Base-by-base conservation (phyloP, 768 basidiomycete genomes). In the Suillus americanus region DNA sequence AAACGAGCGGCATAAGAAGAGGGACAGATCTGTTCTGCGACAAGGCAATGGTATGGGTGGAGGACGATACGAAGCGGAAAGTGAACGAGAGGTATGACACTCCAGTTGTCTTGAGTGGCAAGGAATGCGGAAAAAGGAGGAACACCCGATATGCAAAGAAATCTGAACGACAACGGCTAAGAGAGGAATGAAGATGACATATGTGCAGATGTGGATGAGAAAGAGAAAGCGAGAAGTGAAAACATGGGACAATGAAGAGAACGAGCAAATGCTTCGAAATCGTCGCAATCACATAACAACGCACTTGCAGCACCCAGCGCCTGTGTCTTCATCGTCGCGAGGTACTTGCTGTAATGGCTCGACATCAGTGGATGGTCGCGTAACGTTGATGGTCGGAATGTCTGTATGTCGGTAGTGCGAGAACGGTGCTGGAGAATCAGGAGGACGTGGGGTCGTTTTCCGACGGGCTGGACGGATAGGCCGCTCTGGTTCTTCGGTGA, bases 271-370 rank as follows among this genome's bases (percentile, higher is more conserved):
- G 67, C 60, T 68, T 66, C 35, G 51, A 69, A 63, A 66, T 63
- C 65, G 53, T 62, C 59, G 62, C 62, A 66, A 76, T 92, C 86
- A 94, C 92, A 94, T 94, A 74, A 94, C 83, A 69, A 91, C 78
- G 78, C 92, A 94, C 78, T 89, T 90, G 82, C 92, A 94, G 73
- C 92, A 93, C 45, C 89, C 87, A 37, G 80, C 84, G 38, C 75
- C 80, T 2, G 70, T 73, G 16, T 82, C 83, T 8, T 88, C 85
- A 40, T 87, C 84, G 13, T 78, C 77, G 45, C 70, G 74, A 60
- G 69, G 68, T 62, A 61, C 79, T 53, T 69, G 68, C 53, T 69
- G 73, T 55, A 67, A 65, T 60, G 55, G 66, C 60, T 76, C 73
- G 43, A 57, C 66, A 2, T 78, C 77, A 13, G 66, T 55, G 60